Base-by-base conservation (phyloP, 2,329 filamentous ascomycete genomes). In the Monilinia aucupariae region DNA sequence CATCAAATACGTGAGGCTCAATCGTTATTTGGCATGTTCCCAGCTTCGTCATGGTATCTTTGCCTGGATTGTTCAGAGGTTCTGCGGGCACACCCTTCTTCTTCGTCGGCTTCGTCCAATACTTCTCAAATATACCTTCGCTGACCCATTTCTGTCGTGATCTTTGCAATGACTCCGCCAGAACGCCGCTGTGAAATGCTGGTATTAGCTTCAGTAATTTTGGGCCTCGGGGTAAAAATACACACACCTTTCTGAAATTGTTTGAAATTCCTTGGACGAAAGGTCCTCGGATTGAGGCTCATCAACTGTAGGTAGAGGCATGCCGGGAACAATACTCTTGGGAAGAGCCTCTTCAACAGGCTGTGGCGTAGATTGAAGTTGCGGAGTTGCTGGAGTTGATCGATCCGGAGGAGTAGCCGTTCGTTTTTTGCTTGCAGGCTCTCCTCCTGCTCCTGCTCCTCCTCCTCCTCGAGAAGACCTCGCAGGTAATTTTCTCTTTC, bases 1-100 rank as follows among this genome's bases (percentile, higher is more conserved):
- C 89, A 68, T 92, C 88, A 69, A 94, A 85, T 50, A 89, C 83
- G 72, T 94, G 89, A 51, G 91, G 91, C 74, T 92, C 90, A 64
- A 92, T 85, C 27, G 85, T 88, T 66, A 96, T 85, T 41, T 86
- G 86, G 66, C 90, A 86, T 68, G 83, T 83, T 68, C 91, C 90
- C 27, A 91, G 82, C 74, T 86, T 89, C 67, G 82, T 79, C 85
- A 91, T 90, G 66, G 82, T 85, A 52, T 91, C 83, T 74, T 89
- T 86, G 66, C 86, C 77, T 2, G 86, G 87, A 69, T 90, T 89
- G 68, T 85, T 85, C 7, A 82, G 79, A 39, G 69, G 69, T 59
- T 86, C 83, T 69, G 87, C 86, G 61, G 82, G 81, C 3, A 83
- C 82, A 50, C 86, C 85, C 74, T 88, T 90, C 66, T 83, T 83